Base-by-base conservation (phyloP, 495 filamentous ascomycete species). In the Aspergillus ellipticus region DNA sequence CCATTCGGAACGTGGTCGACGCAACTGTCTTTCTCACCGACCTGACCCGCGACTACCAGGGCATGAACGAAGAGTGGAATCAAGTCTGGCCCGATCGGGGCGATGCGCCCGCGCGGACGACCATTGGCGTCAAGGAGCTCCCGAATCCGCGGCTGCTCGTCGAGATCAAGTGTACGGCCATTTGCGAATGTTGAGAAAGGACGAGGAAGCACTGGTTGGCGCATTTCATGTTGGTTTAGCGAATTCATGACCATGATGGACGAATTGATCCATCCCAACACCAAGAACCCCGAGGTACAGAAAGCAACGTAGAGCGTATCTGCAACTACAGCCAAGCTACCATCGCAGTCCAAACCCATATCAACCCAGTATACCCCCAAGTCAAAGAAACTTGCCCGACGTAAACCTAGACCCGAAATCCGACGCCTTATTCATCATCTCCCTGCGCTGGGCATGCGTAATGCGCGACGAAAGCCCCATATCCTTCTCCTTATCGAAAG, bases 401-500 rank as follows among this genome's bases (percentile, higher is more conserved):
- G 83, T 81, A 67, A 98, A 98, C 42, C 92, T 74, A 13, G 84
- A 86, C 11, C 86, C 85, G 76, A 96, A 97, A 62, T 90, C 87
- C 33, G 86, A 82, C 9, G 93, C 90, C 61, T 84, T 84, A 43
- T 84, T 86, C 45, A 97, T 58, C 80, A 98, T 74, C 65, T 97
- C 88, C 56, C 79, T 85, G 58, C 85, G 85, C 77, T 96, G 83
- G 17, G 81, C 72, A 62, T 85, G 71, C n/a, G 85, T 86, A 39
- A 97, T 81, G 66, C 82, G 85, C 3, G 84, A 82, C 10, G 86
- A 85, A 9, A 86, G 75, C 45, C 82, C 87, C 79, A 98, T 94
- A 71, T 98, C 94, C 77, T 97, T 98, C 73, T 98, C 92, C 43
- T 82, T 78, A 73, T 97, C 91, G 76, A 97, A 98, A 8, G 84